phyloP scores from a whole-genome alignment of 2,329 filamentous ascomycete genomes.

The Fusarium fujikuroi region DNA sequence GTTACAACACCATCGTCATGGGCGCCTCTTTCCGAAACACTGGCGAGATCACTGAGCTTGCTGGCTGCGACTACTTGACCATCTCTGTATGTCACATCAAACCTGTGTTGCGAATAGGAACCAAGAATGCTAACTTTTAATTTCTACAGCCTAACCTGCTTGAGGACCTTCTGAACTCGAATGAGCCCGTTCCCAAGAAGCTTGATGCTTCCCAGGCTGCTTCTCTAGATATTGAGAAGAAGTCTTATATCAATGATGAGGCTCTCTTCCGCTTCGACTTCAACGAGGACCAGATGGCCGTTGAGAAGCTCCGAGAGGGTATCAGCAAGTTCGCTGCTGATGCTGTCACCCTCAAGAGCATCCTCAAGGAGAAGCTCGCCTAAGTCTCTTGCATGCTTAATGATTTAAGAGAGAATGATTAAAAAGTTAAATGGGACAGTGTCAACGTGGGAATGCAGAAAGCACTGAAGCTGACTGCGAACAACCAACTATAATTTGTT shows the following conservation, averaged over 20 bases:
- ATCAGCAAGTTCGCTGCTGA: conserved; percentile 99
- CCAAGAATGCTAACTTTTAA: conserved; percentile 28
- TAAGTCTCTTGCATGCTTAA: conserved; percentile 46
- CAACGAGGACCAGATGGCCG: conserved; percentile 99
- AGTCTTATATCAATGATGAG: conserved; percentile 91
- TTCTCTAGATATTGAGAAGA: conserved; percentile 83
- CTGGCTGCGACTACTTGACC: conserved; percentile 98
- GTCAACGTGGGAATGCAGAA: conserved; percentile 1
- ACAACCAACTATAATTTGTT: conserved; percentile 14
- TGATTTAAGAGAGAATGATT: conserved; percentile 19
- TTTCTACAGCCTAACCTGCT: conserved; percentile 81
- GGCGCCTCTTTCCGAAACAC: conserved; percentile 96
- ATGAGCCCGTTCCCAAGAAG: conserved; percentile 87
- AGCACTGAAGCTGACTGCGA: conserved; percentile 9
- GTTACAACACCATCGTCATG: conserved; percentile 99
- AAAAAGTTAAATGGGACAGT: conserved; percentile 32
- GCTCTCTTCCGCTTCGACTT: conserved; percentile 95
- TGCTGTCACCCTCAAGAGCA: conserved; percentile 90
- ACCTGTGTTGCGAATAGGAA: neutral
- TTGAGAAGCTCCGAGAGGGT: conserved; percentile 98
- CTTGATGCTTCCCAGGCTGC: conserved; percentile 76
- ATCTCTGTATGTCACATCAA: conserved; percentile 78
- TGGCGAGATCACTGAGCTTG: conserved; percentile 97
- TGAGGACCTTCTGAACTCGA: conserved; percentile 91
- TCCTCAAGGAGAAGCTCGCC: conserved; percentile 86